Evolutionary conservation across 2,329 filamentous ascomycete genomes (phyloP), one percentile per base, ranked within the genome.

Genomic region (Botrytis deweyae): DNA sequence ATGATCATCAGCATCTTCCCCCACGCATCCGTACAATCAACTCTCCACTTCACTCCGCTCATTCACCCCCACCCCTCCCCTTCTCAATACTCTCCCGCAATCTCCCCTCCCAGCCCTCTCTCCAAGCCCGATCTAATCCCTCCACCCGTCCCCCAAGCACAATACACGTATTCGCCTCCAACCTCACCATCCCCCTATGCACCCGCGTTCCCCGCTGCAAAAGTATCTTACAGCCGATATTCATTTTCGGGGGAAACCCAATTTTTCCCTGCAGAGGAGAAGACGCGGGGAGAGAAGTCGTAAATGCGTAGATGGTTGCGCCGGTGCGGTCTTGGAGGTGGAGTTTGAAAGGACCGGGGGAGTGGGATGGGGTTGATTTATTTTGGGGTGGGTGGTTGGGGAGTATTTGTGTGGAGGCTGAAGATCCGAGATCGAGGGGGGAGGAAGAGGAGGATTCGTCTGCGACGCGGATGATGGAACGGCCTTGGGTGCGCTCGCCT

Each of bases 81-180:
- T 71, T 65, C 42, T 70, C 86, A 85, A 29, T 91, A 20, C 86
- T 88, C 69, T 88, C 87, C 80, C 89, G 90, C 74, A 98, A 82
- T 76, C 89, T 88, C 67, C 86, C 87, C 81, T 97, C 90, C 76
- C 93, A 87, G 2, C 89, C 89, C 22, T 90, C 89, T 65, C 87
- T 86, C 95, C 95, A 98, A 12, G 86, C 86, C 80, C 89, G 91
- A 80, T 98, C 93, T 86, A 94, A 89, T 0, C 85, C 85, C 72
- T 98, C 94, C 63, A 98, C 88, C 83, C 93, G 97, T 0, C 96
- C 96, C 2, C 96, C 96, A n/a, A 98, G 83, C 3, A 97, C 80
- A n/a, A 88, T 86, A 72, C 90, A 91, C 73, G 82, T 89, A 3
- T 84, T 84, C 1, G 93, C 90, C 76, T 94, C 91, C 33, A 99